These are phyloP conservation scores for Leccinum broughii DNA, from an alignment of 768 basidiomycete genomes.

Conservation along the genomic window DNA sequence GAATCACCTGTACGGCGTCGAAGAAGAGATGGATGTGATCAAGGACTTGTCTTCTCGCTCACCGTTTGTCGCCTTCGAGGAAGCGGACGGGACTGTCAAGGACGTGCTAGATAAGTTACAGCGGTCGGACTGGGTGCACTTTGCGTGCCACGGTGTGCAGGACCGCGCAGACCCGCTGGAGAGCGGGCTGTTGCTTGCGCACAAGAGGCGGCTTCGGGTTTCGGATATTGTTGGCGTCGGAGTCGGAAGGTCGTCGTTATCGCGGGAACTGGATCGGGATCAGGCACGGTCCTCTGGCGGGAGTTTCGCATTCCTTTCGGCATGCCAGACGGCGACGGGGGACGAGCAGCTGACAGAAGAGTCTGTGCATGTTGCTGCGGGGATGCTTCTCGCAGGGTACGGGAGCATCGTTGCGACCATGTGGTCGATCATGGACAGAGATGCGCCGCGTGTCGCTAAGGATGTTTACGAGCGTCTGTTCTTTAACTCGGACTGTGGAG, in stretches of 20 bases:
- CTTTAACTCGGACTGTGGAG: neutral
- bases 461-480: neutral
- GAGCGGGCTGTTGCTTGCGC: slow-evolving; percentile 18
- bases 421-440: slow-evolving; percentile 6
- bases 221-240: neutral
- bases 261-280: neutral
- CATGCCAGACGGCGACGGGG: neutral
- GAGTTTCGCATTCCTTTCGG: slow-evolving; percentile 29
- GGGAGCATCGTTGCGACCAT: neutral
- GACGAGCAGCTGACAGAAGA: neutral
- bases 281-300: slow-evolving; percentile 5
- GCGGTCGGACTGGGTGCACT: slow-evolving; percentile 21
- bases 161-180: slow-evolving; percentile 19
- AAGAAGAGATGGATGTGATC: slow-evolving; percentile 24
- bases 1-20: neutral
- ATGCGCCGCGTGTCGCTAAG: neutral
- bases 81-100: neutral
- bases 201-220: neutral
- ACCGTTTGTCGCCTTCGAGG: neutral
- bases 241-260: neutral
- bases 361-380: neutral
- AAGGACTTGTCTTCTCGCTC: neutral
- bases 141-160: slow-evolving; percentile 35
- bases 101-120: neutral
- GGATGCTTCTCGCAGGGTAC: slow-evolving; percentile 5